phyloP scores from a whole-genome alignment of 176 grass and related monocot species.

The Musa itinerans region DNA sequence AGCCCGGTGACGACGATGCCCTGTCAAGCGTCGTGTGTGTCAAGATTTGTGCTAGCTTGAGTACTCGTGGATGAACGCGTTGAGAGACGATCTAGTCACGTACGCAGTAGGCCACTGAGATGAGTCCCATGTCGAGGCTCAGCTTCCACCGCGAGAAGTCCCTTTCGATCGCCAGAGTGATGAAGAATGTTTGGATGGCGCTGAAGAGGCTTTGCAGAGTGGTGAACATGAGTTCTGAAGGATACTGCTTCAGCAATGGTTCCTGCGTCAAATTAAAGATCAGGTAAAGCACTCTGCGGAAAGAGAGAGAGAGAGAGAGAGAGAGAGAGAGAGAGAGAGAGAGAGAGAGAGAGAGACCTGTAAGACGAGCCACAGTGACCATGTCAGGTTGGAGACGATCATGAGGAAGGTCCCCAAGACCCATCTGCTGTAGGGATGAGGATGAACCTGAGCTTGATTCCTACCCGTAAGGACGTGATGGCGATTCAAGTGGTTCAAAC shows the following conservation, averaged over 20 bases:
- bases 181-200: conserved; percentile 41
- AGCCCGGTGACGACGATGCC: conserved; percentile 39
- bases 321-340: too few species aligned
- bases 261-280: conserved; percentile 20
- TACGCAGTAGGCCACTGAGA: conserved; percentile 44
- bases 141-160: conserved; percentile 65
- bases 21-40: background rate
- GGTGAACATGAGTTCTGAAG: conserved; percentile 61
- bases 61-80: background rate
- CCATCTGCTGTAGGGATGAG: conserved; percentile 44
- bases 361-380: conserved; percentile 45
- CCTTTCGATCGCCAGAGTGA: conserved; percentile 48
- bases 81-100: background rate
- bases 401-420: conserved; percentile 47
- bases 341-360: conserved; percentile 23
- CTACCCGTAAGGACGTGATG: conserved; percentile 26
- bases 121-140: conserved; percentile 33
- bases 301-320: too few species aligned
- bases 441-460: background rate
- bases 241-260: conserved; percentile 44
- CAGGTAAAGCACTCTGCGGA: background rate
- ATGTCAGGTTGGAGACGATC: conserved; percentile 34
- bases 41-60: background rate
- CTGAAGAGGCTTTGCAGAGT: conserved; percentile 54
- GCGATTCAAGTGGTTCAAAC: conserved; percentile 46